phyloP scores from a whole-genome alignment of 75 land plant species.

The Sequoia sempervirens region DNA sequence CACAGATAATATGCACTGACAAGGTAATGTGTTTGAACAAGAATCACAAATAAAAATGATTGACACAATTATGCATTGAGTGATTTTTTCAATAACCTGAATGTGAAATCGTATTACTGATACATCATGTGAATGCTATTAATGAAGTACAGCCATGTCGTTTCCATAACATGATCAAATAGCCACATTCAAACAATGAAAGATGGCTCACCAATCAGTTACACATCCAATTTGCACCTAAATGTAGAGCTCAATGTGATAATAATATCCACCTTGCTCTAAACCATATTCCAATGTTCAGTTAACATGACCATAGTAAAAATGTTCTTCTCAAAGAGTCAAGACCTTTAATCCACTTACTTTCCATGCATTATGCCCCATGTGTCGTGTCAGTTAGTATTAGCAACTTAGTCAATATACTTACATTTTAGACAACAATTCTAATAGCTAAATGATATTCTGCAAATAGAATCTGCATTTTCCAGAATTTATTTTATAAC shows the following conservation, averaged over 20 bases:
- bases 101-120: background rate
- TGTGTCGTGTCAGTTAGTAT: background rate
- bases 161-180: background rate
- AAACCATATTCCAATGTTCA: background rate
- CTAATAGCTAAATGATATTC: background rate
- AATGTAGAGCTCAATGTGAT: background rate
- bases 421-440: background rate
- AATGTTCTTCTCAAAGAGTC: background rate
- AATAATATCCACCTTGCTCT: background rate
- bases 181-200: background rate
- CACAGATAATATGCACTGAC: background rate
- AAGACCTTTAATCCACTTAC: background rate
- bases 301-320: background rate
- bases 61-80: background rate
- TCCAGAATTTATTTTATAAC: background rate
- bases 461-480: background rate
- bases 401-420: background rate
- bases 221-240: background rate
- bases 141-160: background rate
- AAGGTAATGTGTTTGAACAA: background rate
- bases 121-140: background rate
- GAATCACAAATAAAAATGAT: background rate
- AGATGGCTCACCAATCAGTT: background rate
- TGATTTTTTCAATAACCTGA: background rate
- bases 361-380: background rate